These are phyloP conservation scores for Corniculantispora saksenae DNA, from an alignment of 2,329 filamentous ascomycete species.

Conservation along the genomic window DNA sequence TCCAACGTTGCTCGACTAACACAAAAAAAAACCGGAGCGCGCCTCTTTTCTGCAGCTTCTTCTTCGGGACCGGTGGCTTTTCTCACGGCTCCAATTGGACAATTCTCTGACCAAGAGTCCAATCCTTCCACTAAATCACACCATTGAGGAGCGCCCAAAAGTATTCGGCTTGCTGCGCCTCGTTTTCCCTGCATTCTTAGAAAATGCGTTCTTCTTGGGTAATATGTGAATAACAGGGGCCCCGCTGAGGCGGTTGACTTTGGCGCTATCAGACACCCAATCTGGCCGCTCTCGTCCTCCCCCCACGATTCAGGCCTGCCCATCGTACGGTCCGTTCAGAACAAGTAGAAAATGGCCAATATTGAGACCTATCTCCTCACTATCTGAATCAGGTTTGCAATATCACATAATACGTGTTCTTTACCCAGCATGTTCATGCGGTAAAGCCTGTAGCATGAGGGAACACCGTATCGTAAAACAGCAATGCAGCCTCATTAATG, in stretches of 20 bases:
- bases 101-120: not conserved
- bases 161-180: no score
- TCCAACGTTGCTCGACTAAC: not conserved
- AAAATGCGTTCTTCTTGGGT: not conserved
- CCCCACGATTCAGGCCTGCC: not conserved
- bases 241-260: conserved; percentile 11
- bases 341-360: not conserved
- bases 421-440: not conserved
- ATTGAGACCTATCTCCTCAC: not conserved
- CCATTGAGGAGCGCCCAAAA: not conserved
- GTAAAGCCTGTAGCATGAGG: not conserved
- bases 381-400: no score
- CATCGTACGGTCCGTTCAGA: not conserved
- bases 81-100: not conserved
- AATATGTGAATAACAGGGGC: not conserved
- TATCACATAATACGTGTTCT: no score
- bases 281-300: not conserved
- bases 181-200: not conserved
- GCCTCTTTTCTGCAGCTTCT: not conserved
- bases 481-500: not conserved
- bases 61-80: not conserved
- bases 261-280: conserved; percentile 7
- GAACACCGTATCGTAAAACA: not conserved
- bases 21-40: not conserved
- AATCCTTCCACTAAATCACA: not conserved